These are phyloP conservation scores for Ceratocystis cacaofunesta DNA, from an alignment of 2,329 filamentous ascomycete genomes.

Conservation along the genomic window DNA sequence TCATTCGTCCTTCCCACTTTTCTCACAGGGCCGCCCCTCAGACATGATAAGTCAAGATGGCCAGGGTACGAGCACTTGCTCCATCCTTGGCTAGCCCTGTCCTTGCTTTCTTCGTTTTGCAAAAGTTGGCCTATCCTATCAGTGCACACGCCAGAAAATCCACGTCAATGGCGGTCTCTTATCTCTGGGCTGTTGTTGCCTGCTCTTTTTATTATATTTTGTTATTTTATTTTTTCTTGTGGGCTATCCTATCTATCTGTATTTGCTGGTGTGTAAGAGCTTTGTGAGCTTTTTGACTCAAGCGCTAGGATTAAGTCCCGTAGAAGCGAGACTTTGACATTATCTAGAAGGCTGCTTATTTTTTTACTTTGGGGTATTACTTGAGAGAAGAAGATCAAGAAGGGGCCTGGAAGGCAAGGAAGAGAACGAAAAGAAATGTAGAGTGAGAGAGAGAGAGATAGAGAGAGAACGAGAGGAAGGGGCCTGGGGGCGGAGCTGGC, in stretches of 20 bases:
- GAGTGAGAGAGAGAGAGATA: background rate
- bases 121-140: background rate
- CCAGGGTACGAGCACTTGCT: background rate
- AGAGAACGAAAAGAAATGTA: background rate
- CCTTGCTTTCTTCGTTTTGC: background rate
- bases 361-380: background rate
- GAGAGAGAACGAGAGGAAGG: background rate
- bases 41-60: background rate
- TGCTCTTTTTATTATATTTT: too few species aligned
- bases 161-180: background rate
- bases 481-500: background rate
- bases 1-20: background rate
- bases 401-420: background rate
- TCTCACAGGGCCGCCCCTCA: background rate
- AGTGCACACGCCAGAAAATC: constrained; percentile 1
- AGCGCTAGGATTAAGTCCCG: background rate
- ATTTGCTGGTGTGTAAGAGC: background rate
- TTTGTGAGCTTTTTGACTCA: background rate
- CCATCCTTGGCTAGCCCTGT: background rate
- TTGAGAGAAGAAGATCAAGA: background rate
- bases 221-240: too few species aligned
- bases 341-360: background rate
- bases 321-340: background rate
- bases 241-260: background rate
- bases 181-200: background rate